Conservation (phyloP, 2,329 filamentous ascomycete species). For the Ciborinia camelliae region DNA sequence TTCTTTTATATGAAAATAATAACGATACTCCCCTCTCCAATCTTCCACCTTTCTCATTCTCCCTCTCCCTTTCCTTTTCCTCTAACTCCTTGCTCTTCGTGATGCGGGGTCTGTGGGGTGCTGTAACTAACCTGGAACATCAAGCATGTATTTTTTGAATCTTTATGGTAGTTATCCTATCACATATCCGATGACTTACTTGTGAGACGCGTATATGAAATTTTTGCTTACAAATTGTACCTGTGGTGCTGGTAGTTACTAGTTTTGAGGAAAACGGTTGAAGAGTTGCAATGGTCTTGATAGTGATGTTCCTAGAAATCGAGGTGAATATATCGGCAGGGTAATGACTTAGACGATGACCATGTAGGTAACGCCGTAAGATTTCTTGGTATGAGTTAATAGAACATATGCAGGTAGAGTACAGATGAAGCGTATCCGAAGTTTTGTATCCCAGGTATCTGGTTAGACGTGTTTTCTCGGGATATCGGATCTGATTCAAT, state of each 20-base stretch:
- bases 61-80: slow-evolving; percentile 28
- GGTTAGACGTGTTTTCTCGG: neutral
- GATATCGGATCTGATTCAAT: neutral
- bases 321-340: neutral
- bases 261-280: neutral
- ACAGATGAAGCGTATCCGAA: neutral
- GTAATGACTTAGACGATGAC: neutral
- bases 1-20: slow-evolving; percentile 49
- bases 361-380: neutral
- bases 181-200: slow-evolving; percentile 29
- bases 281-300: neutral
- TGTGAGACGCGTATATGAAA: neutral
- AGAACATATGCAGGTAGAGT: neutral
- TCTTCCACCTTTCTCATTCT: slow-evolving; percentile 40
- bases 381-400: neutral
- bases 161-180: slow-evolving; percentile 31
- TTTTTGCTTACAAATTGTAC: neutral
- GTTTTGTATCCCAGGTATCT: neutral
- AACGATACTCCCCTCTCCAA: slow-evolving; percentile 60
- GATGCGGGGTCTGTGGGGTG: neutral
- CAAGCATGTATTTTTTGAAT: slow-evolving; percentile 35
- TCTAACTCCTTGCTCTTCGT: slow-evolving; percentile 27
- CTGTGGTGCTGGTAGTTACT: neutral
- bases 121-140: slow-evolving; percentile 31
- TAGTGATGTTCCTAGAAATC: neutral